A percentile compares a stretch with the other conserved stretches of the same genome.
Evolutionary conservation across 108 stramenopile species (phyloP).

Genomic region (Cylindrotheca closterium): DNA sequence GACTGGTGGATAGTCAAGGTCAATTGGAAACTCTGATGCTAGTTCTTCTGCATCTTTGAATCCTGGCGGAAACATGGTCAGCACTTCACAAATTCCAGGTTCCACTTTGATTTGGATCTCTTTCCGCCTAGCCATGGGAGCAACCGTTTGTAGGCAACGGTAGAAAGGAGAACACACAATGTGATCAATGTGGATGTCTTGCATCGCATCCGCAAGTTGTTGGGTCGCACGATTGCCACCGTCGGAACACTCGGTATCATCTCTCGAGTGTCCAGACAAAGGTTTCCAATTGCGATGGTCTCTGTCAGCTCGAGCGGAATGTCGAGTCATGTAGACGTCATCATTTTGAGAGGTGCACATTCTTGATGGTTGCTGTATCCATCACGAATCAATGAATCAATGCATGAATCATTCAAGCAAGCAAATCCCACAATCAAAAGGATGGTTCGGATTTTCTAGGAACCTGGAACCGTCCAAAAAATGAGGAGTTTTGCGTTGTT

Average conservation of each 20-base stretch:
- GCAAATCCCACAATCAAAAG: too few species aligned
- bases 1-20: background rate
- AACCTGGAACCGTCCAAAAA: too few species aligned
- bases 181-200: background rate
- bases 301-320: background rate
- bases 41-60: background rate
- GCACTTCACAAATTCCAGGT: background rate
- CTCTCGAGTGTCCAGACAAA: background rate
- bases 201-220: background rate
- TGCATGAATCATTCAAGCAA: too few species aligned
- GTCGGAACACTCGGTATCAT: background rate
- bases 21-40: background rate
- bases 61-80: background rate
- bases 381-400: too few species aligned
- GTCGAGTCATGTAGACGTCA: background rate
- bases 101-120: background rate
- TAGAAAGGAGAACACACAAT: background rate
- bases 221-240: background rate
- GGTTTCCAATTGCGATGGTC: background rate
- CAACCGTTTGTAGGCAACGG: background rate
- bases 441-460: too few species aligned
- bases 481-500: too few species aligned
- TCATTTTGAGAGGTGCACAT: too few species aligned
- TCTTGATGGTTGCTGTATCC: too few species aligned
- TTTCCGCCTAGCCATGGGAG: background rate